Percentiles rank a stretch among this genome's conserved stretches.
phyloP scores from a whole-genome alignment of 176 grass and related monocot genomes.

The Phragmites australis region DNA sequence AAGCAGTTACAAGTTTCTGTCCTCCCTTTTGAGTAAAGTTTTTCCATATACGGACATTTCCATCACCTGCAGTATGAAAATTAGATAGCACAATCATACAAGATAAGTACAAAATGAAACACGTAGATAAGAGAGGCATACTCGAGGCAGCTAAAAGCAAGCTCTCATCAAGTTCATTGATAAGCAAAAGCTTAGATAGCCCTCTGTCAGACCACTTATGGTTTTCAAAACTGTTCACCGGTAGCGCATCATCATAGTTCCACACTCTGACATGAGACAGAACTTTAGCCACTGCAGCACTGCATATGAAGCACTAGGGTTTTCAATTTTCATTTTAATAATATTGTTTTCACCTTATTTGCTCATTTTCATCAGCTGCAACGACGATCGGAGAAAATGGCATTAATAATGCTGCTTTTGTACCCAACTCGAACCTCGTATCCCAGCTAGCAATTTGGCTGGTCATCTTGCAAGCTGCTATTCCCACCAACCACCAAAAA shows the following conservation, averaged over 20 bases:
- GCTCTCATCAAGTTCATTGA: constrained; percentile 96
- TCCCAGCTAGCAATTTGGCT: constrained; percentile 98
- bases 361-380: constrained; percentile 94
- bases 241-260: constrained; percentile 77
- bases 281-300: constrained; percentile 38
- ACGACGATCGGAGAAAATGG: constrained; percentile 85
- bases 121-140: constrained; percentile 39
- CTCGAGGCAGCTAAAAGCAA: constrained; percentile 95
- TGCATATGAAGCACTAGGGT: constrained; percentile 15
- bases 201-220: constrained; percentile 88
- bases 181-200: constrained; percentile 80
- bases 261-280: constrained; percentile 70
- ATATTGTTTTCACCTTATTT: constrained; percentile 61
- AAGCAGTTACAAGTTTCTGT: constrained; percentile 93
- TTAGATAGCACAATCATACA: constrained; percentile 27
- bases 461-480: constrained; percentile 82
- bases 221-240: constrained; percentile 80
- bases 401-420: constrained; percentile 73
- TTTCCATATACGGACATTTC: constrained; percentile 94
- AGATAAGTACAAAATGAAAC: background rate
- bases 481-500: background rate
- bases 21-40: constrained; percentile 68
- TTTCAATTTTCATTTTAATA: background rate
- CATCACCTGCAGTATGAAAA: constrained; percentile 66
- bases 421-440: constrained; percentile 87